A percentile compares a stretch with the other conserved stretches of the same genome.
Evolutionary conservation across 2,329 filamentous ascomycete genomes (phyloP).

Genomic region (Diplodia mutila): DNA sequence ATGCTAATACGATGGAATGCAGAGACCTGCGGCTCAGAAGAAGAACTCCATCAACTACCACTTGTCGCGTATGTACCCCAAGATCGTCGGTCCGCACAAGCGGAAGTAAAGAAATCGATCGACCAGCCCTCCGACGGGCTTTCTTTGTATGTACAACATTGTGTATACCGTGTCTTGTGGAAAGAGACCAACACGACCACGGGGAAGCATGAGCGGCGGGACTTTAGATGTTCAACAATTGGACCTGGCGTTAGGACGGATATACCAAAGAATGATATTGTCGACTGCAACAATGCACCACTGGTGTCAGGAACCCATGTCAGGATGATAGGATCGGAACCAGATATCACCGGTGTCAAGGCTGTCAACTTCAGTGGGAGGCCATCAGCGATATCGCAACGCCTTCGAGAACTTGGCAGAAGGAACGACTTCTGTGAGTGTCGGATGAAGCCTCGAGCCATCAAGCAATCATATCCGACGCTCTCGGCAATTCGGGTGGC

Average conservation of each 20-base stretch:
- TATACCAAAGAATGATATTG: constrained; percentile 23
- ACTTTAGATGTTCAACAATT: constrained; percentile 4
- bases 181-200: not conserved
- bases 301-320: too few relatives aligned
- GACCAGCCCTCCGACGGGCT: not conserved
- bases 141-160: constrained; percentile 20
- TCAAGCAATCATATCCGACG: not conserved
- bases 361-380: not conserved
- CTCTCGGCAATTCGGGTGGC: not conserved
- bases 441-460: not conserved
- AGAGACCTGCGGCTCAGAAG: constrained; percentile 61
- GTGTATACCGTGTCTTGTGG: not conserved
- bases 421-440: not conserved
- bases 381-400: not conserved
- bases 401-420: not conserved
- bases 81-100: constrained; percentile 73
- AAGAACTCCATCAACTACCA: constrained; percentile 93
- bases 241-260: constrained; percentile 21
- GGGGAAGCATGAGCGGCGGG: not conserved
- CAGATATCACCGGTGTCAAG: not conserved
- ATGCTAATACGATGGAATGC: constrained; percentile 25
- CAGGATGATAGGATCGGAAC: not conserved
- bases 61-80: constrained; percentile 74
- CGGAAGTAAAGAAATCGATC: constrained; percentile 52
- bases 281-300: not conserved